Evolutionary conservation across 306 rosid genomes (phyloP).

Genomic region (Vigna radiata): DNA sequence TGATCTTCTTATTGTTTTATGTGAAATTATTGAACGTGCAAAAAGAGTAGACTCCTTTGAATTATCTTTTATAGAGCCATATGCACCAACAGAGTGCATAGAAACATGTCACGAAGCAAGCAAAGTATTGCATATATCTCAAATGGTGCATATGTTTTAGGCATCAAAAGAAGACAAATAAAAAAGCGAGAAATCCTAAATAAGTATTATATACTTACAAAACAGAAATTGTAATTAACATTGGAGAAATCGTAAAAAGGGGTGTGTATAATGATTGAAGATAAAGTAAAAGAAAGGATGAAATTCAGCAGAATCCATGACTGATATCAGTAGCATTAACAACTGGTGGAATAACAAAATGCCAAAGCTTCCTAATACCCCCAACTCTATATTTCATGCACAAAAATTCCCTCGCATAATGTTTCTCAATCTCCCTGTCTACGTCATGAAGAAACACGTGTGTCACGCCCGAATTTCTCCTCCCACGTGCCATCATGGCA

Average conservation of each 20-base stretch:
- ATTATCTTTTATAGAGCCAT: too few relatives aligned
- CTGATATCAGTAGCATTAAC: constrained; percentile 28
- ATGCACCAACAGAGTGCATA: too few relatives aligned
- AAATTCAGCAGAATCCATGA: constrained; percentile 52
- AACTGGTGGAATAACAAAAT: constrained; percentile 67
- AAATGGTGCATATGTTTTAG: too few relatives aligned
- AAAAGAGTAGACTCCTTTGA: too few relatives aligned
- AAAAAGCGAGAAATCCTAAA: too few relatives aligned
- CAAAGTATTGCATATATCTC: too few relatives aligned
- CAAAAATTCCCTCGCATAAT: constrained; percentile 68
- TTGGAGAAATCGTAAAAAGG: not conserved
- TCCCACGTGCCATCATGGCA: constrained; percentile 81
- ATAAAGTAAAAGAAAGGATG: not conserved
- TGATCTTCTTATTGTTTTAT: too few relatives aligned
- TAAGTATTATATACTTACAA: too few relatives aligned
- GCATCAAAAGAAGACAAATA: too few relatives aligned
- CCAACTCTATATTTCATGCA: constrained; percentile 73
- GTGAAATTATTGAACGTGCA: too few relatives aligned
- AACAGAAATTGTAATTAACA: not conserved
- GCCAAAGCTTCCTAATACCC: constrained; percentile 81
- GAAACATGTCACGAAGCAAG: too few relatives aligned
- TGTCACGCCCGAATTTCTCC: constrained; percentile 71
- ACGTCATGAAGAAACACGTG: constrained; percentile 84
- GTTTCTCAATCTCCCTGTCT: constrained; percentile 75
- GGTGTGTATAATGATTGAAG: not conserved